Percentiles rank a stretch among this genome's conserved stretches.
Evolutionary conservation across 257 asterid genomes (phyloP).

Genomic region (Misopates orontium): DNA sequence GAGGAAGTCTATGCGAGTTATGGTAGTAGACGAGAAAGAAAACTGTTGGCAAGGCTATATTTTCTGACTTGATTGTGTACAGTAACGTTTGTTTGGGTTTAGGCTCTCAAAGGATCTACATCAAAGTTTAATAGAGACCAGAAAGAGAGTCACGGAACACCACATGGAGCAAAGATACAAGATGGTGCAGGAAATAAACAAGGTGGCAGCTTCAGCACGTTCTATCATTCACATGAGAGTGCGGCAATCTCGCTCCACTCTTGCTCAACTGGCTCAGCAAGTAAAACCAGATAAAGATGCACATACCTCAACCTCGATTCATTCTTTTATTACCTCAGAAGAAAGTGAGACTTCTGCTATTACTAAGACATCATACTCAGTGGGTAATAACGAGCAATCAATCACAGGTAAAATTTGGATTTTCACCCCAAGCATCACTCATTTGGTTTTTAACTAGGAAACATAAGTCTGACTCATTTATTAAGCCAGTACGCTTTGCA

Average conservation of each 20-base stretch:
- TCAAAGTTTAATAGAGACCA: conserved; percentile 46
- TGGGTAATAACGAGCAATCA: conserved; percentile 33
- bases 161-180: conserved; percentile 47
- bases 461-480: background rate
- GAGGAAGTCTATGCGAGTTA: background rate
- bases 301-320: conserved; percentile 26
- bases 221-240: conserved; percentile 69
- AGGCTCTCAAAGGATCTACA: conserved; percentile 77
- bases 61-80: conserved; percentile 16
- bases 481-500: background rate
- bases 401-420: conserved; percentile 45
- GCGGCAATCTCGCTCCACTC: conserved; percentile 57
- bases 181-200: conserved; percentile 61
- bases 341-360: conserved; percentile 32
- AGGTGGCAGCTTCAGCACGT: conserved; percentile 81
- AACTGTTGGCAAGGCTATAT: background rate
- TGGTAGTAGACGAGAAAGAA: background rate
- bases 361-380: conserved; percentile 30
- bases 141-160: conserved; percentile 55
- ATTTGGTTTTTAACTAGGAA: background rate
- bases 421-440: conserved; percentile 8
- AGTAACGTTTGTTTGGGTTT: conserved; percentile 25
- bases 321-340: conserved; percentile 20
- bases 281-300: conserved; percentile 30
- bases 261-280: conserved; percentile 42